Percentiles rank a stretch among this genome's conserved stretches.
Conservation (phyloP, 1,284 basidiomycete genomes). For the Trichosporon sp. region DNA sequence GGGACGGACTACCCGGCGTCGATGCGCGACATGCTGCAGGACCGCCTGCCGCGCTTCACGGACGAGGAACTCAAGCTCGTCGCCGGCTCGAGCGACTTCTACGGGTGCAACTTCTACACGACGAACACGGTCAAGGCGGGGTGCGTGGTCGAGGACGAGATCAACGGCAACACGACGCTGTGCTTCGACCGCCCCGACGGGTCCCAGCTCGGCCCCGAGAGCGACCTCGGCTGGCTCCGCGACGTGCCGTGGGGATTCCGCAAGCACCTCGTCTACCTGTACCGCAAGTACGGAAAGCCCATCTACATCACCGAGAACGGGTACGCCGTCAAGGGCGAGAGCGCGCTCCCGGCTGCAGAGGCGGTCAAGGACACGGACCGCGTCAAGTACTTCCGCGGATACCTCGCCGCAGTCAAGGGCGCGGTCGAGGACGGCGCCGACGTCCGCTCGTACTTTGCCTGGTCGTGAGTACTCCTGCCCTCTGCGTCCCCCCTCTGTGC, state of each 20-base stretch:
- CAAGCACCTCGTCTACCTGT: conserved; percentile 65
- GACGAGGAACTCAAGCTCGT: conserved; percentile 60
- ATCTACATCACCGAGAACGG: conserved; percentile 72
- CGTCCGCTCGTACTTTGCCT: conserved; percentile 63
- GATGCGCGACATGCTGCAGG: conserved; percentile 60
- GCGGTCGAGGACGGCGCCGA: conserved; percentile 67
- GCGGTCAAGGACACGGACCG: conserved; percentile 59
- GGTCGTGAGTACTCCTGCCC: conserved; percentile 33
- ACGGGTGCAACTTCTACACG: conserved; percentile 57
- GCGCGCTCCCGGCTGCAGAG: conserved; percentile 55
- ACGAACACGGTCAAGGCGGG: conserved; percentile 59
- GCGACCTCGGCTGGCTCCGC: conserved; percentile 45
- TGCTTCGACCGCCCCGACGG: conserved; percentile 52
- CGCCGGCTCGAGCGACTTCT: conserved; percentile 49
- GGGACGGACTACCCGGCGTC: conserved; percentile 62
- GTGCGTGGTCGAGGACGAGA: conserved; percentile 50
- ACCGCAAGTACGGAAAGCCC: conserved; percentile 60
- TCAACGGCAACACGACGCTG: conserved; percentile 58
- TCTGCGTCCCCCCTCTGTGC: no score
- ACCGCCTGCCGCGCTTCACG: conserved; percentile 64
- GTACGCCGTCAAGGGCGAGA: conserved; percentile 66
- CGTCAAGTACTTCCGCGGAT: conserved; percentile 64
- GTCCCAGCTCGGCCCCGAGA: conserved; percentile 63
- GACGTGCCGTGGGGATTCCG: conserved; percentile 43
- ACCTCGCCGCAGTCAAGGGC: conserved; percentile 58